Evolutionary conservation across 345 rosid genomes (phyloP).

Genomic region (Dimocarpus longan): DNA sequence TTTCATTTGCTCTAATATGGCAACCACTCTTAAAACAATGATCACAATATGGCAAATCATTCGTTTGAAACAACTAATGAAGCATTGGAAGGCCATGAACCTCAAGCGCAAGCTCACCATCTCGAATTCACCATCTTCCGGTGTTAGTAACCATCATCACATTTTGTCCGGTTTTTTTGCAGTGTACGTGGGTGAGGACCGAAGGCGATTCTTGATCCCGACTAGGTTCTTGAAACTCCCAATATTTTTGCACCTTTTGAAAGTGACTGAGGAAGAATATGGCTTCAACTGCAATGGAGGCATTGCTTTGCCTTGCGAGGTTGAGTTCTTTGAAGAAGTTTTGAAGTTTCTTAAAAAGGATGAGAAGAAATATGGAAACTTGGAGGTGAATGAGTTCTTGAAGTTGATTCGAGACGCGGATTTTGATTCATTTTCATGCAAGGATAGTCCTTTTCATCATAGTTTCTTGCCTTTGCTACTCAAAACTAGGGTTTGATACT

Average conservation of each 20-base stretch:
- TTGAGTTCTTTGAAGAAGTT: constrained; percentile 15
- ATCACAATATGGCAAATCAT: constrained; percentile 12
- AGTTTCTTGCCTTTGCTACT: not conserved
- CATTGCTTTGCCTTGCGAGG: constrained; percentile 26
- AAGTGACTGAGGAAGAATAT: constrained; percentile 21
- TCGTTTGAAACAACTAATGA: constrained; percentile 3
- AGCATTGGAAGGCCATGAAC: constrained; percentile 11
- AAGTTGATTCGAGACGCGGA: constrained; percentile 10
- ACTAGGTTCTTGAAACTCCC: constrained; percentile 22
- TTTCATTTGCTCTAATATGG: not conserved
- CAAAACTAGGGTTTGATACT: constrained; percentile 4
- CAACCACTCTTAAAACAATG: not conserved
- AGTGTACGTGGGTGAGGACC: constrained; percentile 17
- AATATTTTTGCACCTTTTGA: constrained; percentile 16
- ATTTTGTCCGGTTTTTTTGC: constrained; percentile 17
- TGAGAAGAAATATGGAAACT: constrained; percentile 22
- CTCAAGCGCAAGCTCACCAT: not conserved
- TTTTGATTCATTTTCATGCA: constrained; percentile 18
- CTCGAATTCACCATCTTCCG: not conserved
- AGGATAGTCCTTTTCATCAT: not conserved
- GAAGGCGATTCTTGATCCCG: constrained; percentile 21
- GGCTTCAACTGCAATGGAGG: constrained; percentile 28
- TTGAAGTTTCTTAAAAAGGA: constrained; percentile 17
- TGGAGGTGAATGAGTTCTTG: constrained; percentile 16
- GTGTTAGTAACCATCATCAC: no score